Conservation (phyloP, 352 stramenopile genomes). For the Phytophthora hybrid region DNA sequence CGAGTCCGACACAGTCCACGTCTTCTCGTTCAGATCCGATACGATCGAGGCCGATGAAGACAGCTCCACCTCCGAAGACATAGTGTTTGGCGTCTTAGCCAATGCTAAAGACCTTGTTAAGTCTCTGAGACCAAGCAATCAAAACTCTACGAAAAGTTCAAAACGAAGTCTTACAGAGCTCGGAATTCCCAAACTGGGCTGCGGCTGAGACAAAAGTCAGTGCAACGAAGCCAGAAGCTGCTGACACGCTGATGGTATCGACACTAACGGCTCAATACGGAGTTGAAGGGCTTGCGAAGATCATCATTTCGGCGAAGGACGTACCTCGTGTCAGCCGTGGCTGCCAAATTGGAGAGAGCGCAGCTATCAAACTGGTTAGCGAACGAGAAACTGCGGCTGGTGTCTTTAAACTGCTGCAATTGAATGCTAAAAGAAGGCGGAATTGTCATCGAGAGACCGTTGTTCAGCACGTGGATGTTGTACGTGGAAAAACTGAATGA, state of each 20-base stretch:
- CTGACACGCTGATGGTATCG: background rate
- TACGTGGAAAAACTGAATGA: background rate
- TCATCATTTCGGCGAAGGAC: background rate
- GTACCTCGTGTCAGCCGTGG: background rate
- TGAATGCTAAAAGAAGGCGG: background rate
- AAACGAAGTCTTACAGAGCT: background rate
- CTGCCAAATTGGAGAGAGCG: background rate
- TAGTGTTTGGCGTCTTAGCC: too few species aligned
- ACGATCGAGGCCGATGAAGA: too few species aligned
- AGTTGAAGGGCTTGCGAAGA: background rate
- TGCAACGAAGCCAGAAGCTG: constrained; percentile 4
- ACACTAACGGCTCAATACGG: constrained; percentile 4
- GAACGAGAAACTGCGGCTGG: background rate
- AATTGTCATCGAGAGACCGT: background rate
- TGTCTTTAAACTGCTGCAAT: background rate
- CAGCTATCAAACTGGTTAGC: background rate
- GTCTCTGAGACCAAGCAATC: background rate
- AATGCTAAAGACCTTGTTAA: too few species aligned
- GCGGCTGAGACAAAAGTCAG: background rate
- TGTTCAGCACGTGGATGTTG: background rate
- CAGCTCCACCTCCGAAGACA: too few species aligned
- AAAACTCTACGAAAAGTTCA: background rate
- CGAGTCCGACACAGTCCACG: too few species aligned
- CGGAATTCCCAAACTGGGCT: constrained; percentile 5
- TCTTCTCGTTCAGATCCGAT: too few species aligned